Base-by-base conservation (phyloP, 768 basidiomycete species). In the Gautieria morchelliformis region DNA sequence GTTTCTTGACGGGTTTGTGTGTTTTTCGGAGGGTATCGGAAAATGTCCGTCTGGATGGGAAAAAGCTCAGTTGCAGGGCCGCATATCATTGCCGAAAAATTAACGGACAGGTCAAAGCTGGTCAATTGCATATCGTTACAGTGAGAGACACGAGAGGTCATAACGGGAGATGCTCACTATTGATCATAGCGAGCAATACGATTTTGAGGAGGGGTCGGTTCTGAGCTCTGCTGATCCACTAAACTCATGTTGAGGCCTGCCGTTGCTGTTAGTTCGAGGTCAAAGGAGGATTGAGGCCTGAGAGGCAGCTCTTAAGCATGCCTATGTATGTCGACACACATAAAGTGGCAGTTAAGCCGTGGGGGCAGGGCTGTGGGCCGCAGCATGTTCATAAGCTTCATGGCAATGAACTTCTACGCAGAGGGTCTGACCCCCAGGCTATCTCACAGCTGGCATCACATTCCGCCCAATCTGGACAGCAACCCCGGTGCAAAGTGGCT, bases 131-230 rank as follows among this genome's bases (percentile, higher is more conserved):
- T 10, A 19, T 19, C 42, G n/a, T 44, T 44, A 27, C 10, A n/a
- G 12, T 49, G 15, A 35, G 15, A 49, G 3, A 3, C 22, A 17
- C 10, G 32, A 30, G 14, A 49, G 30, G 9, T 42, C 39, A 19
- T 20, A 42, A 24, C 2, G 14, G 12, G 5, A 5, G 32, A n/a
- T 3, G 19, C 62, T 27, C 33, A 65, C 64, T 65, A 65, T 42
- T 62, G 51, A 27, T 65, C 64, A 59, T 65, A 63, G 22, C 64
- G 57, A 10, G 61, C 60, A 41, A 64, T 62, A 6, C 62, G 62
- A 15, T 44, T 54, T 44, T 40, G 44, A 30, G 22, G 4, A 15
- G 10, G 37, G 35, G 39, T 20, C 10, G 20, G 35, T 40, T 40
- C 37, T 19, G 42, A 12, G 12, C 11, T 4, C 42, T 54, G 53